Evolutionary conservation across 2,329 filamentous ascomycete genomes (phyloP).

Genomic region (Stagonosporopsis rhizophila): DNA sequence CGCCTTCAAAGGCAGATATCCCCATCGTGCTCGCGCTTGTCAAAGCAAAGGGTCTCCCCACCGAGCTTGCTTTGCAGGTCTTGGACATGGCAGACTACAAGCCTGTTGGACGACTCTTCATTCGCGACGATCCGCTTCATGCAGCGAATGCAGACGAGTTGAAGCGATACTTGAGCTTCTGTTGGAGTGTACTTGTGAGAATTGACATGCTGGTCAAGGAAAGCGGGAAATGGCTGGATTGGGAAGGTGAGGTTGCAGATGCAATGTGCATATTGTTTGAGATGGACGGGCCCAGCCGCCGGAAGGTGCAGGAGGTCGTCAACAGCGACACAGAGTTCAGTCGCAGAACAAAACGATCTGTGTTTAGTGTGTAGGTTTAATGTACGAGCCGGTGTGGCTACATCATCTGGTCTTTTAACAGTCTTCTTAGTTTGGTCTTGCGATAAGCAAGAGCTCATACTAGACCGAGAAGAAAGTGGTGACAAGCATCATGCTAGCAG

Average conservation of each 20-base stretch:
- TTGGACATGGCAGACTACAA: not conserved
- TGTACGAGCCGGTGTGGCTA: too few species aligned
- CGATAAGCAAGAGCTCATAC: too few species aligned
- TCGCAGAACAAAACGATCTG: not conserved
- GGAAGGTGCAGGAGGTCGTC: not conserved
- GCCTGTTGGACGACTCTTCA: not conserved
- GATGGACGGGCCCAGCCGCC: not conserved
- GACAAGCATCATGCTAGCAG: too few species aligned
- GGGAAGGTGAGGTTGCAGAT: not conserved
- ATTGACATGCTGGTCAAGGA: not conserved
- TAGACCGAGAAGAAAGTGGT: too few species aligned
- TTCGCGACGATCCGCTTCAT: constrained; percentile 2
- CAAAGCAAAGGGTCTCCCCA: not conserved
- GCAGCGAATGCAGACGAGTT: not conserved
- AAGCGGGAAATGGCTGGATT: not conserved
- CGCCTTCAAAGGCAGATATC: not conserved
- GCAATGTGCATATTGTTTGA: not conserved
- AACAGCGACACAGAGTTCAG: not conserved
- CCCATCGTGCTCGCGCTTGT: not conserved
- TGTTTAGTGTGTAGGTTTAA: not conserved
- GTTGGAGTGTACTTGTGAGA: constrained; percentile 1
- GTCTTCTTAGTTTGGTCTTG: too few species aligned
- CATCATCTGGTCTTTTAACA: too few species aligned
- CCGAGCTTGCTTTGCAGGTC: not conserved
- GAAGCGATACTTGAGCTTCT: not conserved